A percentile compares a stretch with the other conserved stretches of the same genome.
Conservation (phyloP, 1,139 yeast genomes). For the Zygosaccharomyces sapae region DNA sequence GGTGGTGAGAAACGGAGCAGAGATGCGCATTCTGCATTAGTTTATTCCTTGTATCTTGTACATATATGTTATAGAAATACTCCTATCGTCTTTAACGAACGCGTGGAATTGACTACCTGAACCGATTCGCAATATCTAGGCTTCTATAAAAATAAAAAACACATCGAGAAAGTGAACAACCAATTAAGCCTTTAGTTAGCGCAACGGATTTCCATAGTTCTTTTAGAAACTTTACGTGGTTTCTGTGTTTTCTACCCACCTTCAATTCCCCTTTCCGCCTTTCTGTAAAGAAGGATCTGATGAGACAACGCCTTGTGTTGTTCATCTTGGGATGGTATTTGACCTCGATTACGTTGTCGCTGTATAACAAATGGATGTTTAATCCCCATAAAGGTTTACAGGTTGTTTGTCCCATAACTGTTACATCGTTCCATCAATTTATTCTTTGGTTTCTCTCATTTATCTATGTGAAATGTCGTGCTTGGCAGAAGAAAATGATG, state of each 20-base stretch:
- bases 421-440: constrained; percentile 81
- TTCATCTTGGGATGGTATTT: constrained; percentile 47
- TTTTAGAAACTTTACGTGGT: not conserved
- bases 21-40: not conserved
- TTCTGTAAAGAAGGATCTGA: constrained; percentile 1
- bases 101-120: not conserved
- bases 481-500: constrained; percentile 9
- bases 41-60: constrained; percentile 3
- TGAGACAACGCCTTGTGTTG: constrained; percentile 14
- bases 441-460: constrained; percentile 45
- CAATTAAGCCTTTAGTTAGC: too few relatives aligned
- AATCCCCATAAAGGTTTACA: constrained; percentile 59
- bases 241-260: not conserved
- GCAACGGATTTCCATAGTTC: not conserved
- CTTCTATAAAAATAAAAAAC: too few relatives aligned
- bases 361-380: constrained; percentile 98
- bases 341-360: constrained; percentile 72
- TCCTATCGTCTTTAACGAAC: not conserved
- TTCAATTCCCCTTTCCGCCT: not conserved
- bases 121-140: not conserved
- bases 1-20: not conserved
- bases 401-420: constrained; percentile 75
- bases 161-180: not conserved
- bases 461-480: constrained; percentile 20
- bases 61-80: not conserved